These are phyloP conservation scores for Plasmodium gallinaceum DNA, from an alignment of 169 alveolate genomes.

Conservation along the genomic window DNA sequence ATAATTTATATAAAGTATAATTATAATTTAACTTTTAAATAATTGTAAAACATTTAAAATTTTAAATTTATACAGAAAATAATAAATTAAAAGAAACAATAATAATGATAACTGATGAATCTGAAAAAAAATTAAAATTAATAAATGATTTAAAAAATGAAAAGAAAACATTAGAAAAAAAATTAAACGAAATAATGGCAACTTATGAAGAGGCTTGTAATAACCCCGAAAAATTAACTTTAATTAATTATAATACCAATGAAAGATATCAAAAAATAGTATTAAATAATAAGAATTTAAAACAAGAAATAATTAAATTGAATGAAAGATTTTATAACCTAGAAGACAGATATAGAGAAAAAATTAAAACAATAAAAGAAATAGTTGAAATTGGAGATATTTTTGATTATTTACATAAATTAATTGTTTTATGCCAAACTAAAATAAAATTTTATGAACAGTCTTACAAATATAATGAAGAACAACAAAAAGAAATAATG, in stretches of 20 bases:
- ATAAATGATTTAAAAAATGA: conserved; percentile 15
- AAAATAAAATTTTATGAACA: conserved; percentile 70
- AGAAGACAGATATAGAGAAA: conserved; percentile 61
- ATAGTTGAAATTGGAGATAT: conserved; percentile 72
- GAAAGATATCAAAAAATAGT: conserved; percentile 63
- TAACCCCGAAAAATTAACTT: conserved; percentile 45
- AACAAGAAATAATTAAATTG: conserved; percentile 41
- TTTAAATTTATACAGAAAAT: conserved; percentile 7
- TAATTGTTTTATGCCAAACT: conserved; percentile 50
- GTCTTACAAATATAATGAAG: conserved; percentile 45
- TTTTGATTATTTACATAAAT: conserved; percentile 61
- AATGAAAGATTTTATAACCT: conserved; percentile 46
- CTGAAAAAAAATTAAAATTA: conserved; percentile 22
- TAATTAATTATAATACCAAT: conserved; percentile 45
- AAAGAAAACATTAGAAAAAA: conserved; percentile 27
- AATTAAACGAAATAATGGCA: conserved; percentile 38
- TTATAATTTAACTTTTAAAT: neutral
- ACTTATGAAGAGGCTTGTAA: conserved; percentile 57
- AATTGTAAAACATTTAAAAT: neutral
- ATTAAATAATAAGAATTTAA: conserved; percentile 27
- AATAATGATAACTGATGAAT: conserved; percentile 16
- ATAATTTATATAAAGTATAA: conserved; percentile 1
- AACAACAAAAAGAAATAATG: conserved; percentile 33
- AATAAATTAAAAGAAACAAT: conserved; percentile 20
- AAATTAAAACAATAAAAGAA: conserved; percentile 60